Conservation (phyloP, 345 rosid species). For the Populus deltoides region DNA sequence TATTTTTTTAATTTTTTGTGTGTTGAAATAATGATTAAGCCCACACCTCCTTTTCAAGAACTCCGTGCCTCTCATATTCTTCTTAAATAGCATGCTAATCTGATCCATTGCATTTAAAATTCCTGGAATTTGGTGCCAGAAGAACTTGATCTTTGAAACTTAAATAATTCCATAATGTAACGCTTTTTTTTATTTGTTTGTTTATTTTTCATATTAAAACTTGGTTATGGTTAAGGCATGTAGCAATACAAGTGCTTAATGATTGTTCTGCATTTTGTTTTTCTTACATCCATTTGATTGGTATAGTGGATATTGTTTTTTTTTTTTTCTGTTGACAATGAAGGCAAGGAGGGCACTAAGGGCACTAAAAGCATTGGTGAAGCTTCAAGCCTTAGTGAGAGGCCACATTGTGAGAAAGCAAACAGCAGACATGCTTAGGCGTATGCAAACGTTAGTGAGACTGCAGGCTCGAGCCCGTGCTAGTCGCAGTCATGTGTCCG, state of each 20-base stretch:
- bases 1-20: not conserved
- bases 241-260: not conserved
- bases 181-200: not conserved
- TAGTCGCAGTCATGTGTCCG: constrained; percentile 13
- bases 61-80: not conserved
- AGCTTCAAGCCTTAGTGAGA: constrained; percentile 36
- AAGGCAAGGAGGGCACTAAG: constrained; percentile 39
- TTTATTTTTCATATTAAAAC: not conserved
- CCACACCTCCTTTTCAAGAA: not conserved
- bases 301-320: not conserved
- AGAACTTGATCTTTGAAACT: not conserved
- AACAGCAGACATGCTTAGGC: constrained; percentile 36
- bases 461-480: constrained; percentile 34
- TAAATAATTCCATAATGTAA: not conserved
- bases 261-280: not conserved
- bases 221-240: not conserved
- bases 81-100: not conserved
- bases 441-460: constrained; percentile 31
- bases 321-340: constrained; percentile 1
- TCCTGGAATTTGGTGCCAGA: not conserved
- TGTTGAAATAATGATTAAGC: constrained; percentile 9
- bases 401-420: constrained; percentile 38
- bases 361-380: constrained; percentile 32
- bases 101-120: not conserved
- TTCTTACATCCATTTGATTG: not conserved